Evolutionary conservation across 2,329 filamentous ascomycete genomes (phyloP), one percentile per base, ranked within the genome.

Genomic region (Arthrobotrys megalospora): DNA sequence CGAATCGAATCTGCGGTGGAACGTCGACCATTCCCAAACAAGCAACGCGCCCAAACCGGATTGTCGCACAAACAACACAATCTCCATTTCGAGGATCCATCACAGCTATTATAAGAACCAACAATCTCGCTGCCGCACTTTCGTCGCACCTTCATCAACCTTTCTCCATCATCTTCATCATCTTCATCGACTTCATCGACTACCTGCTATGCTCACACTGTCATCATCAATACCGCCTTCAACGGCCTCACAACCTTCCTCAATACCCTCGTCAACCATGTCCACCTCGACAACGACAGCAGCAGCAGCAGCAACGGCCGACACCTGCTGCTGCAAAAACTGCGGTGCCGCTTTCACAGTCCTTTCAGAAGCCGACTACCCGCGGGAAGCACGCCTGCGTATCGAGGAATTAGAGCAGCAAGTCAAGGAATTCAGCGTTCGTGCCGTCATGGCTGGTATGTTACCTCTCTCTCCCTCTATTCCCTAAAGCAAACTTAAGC

Each of bases 371-470:
- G 67, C 60, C 1, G 75, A 83, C 34, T 82, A 83, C 71, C 87
- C 91, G 36, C 84, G 86, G 32, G 85, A 86, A 68, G 87, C 90
- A 69, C 88, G 90, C 83, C 85, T 87, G 78, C 87, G 89, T 82
- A 91, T 93, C 82, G 85, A 87, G 80, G 91, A 93, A 81, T 87
- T 95, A 52, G 89, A 94, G 84, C 87, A 88, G 41, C 91, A 94
- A 82, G 89, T 94, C 67, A 87, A 88, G 70, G 84, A 90, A 67
- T 87, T 94, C 75, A 93, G 90, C 83, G 87, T 92, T 81, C 93
- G 92, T 84, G 91, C 91, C 70, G 88, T 90, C 2, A 89, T 90
- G 77, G 87, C 88, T 80, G 87, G 88, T 89, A 84, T 67, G 87
- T 83, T 50, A 53, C 43, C 65, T 28, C 60, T 43, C 11, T 21